These are phyloP conservation scores for Arbutus unedo DNA, from an alignment of 148 eudicot genomes.

Conservation along the genomic window DNA sequence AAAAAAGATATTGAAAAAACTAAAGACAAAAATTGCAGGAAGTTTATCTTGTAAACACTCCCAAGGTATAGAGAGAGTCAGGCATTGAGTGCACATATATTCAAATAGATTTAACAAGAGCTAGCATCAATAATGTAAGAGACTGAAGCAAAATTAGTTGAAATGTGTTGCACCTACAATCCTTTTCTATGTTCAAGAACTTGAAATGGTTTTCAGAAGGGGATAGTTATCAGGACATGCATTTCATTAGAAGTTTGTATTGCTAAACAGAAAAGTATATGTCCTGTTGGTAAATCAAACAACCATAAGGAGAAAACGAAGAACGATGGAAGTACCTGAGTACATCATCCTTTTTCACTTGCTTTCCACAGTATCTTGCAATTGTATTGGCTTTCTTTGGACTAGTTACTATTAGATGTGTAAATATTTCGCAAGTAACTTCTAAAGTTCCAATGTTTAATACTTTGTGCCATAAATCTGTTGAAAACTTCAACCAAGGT, in stretches of 20 bases:
- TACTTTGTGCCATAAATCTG: neutral
- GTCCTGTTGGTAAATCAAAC: neutral
- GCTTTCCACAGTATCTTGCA: neutral
- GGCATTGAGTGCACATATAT: neutral
- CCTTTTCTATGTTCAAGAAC: neutral
- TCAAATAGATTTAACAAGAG: neutral
- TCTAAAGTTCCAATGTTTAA: neutral
- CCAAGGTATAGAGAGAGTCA: neutral
- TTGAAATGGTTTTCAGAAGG: neutral
- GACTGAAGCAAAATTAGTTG: neutral
- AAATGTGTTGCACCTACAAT: neutral
- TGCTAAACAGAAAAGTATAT: neutral
- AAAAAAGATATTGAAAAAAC: neutral
- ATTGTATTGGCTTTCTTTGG: neutral
- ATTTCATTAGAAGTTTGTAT: neutral
- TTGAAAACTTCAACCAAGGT: neutral
- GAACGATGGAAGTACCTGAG: neutral
- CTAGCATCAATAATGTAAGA: neutral
- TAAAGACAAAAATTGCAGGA: neutral
- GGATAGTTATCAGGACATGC: slow-evolving; percentile 7
- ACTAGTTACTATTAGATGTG: neutral
- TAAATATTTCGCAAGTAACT: neutral
- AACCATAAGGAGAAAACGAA: neutral
- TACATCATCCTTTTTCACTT: neutral
- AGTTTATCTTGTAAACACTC: neutral